Percentiles rank a stretch among this genome's conserved stretches.
Evolutionary conservation across 805 yeast genomes (phyloP).

Genomic region (Candida xiaguanensis): DNA sequence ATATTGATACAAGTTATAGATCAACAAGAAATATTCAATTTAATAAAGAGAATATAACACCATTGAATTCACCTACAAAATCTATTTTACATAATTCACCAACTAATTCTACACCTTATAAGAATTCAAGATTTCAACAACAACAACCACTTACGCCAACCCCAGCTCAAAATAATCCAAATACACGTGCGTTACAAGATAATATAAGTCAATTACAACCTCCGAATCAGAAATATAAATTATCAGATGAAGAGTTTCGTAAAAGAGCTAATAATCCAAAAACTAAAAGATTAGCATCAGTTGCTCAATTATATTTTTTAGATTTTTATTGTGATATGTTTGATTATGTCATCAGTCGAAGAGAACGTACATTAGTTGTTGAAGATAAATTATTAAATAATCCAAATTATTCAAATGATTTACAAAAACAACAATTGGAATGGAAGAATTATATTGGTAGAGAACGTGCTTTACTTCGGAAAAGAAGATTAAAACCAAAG

Average conservation of each 20-base stretch:
- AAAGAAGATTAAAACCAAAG: slow-evolving; percentile 85
- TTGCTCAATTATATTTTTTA: slow-evolving; percentile 88
- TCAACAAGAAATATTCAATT: slow-evolving; percentile 13
- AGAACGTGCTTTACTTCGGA: slow-evolving; percentile 80
- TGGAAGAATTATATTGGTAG: slow-evolving; percentile 81
- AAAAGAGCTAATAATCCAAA: slow-evolving; percentile 64
- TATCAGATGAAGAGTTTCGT: slow-evolving; percentile 45
- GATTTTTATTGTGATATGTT: slow-evolving; percentile 96
- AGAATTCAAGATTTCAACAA: slow-evolving; percentile 7
- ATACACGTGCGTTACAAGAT: slow-evolving; percentile 19
- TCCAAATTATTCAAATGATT: slow-evolving; percentile 36
- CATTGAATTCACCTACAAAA: slow-evolving; percentile 31
- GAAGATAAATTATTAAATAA: slow-evolving; percentile 52
- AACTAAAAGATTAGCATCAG: slow-evolving; percentile 82
- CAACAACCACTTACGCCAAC: slow-evolving; percentile 8
- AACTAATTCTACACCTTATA: slow-evolving; percentile 7
- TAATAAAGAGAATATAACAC: slow-evolving; percentile 37
- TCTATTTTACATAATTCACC: slow-evolving; percentile 34
- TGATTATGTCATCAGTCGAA: slow-evolving; percentile 84
- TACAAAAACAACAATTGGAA: slow-evolving; percentile 37
- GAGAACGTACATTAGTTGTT: slow-evolving; percentile 75
- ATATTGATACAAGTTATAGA: slow-evolving; percentile 31
- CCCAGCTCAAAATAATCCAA: slow-evolving; percentile 2
- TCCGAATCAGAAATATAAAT: slow-evolving; percentile 11
- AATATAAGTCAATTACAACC: slow-evolving; percentile 31